These are phyloP conservation scores for Trametes pubescens DNA, from an alignment of 1,284 basidiomycete genomes.

Conservation along the genomic window DNA sequence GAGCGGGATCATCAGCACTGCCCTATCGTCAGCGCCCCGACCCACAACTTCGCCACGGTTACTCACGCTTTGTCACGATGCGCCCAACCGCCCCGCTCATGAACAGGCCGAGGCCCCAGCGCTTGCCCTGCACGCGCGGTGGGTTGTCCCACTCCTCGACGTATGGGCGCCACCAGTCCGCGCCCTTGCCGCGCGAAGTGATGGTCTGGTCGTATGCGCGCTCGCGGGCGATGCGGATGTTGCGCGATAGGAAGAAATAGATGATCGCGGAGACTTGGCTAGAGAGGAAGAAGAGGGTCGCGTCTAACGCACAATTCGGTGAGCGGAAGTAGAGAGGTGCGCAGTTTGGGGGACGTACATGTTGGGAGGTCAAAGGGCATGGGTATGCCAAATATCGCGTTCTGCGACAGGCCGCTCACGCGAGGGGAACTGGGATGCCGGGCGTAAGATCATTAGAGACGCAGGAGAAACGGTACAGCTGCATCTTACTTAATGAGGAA, in stretches of 20 bases:
- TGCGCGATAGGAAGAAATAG: slow-evolving; percentile 77
- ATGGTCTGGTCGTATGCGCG: slow-evolving; percentile 86
- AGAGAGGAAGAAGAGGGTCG: slow-evolving; percentile 75
- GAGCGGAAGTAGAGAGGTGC: not conserved
- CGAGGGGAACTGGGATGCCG: slow-evolving; percentile 72
- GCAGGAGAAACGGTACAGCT: not conserved
- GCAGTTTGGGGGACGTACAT: slow-evolving; percentile 52
- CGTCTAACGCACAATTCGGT: slow-evolving; percentile 57
- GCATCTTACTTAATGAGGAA: slow-evolving; percentile 68
- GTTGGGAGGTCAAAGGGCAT: slow-evolving; percentile 73
- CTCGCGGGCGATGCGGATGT: slow-evolving; percentile 79
- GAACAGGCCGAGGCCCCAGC: slow-evolving; percentile 51
- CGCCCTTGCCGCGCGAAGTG: slow-evolving; percentile 77
- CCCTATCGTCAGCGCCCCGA: not conserved
- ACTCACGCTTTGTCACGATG: slow-evolving; percentile 51
- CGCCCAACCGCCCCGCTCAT: slow-evolving; percentile 55
- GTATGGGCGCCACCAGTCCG: slow-evolving; percentile 88
- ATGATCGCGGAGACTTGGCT: slow-evolving; percentile 78
- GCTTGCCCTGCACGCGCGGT: slow-evolving; percentile 51
- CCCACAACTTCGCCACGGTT: not conserved
- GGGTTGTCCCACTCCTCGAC: slow-evolving; percentile 88
- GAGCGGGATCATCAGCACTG: slow-evolving; percentile 76
- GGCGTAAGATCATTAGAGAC: too few species aligned
- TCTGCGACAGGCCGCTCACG: slow-evolving; percentile 69
- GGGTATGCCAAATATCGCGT: slow-evolving; percentile 68